These are phyloP conservation scores for Lepiota venenata DNA, from an alignment of 768 basidiomycete genomes.

Conservation along the genomic window DNA sequence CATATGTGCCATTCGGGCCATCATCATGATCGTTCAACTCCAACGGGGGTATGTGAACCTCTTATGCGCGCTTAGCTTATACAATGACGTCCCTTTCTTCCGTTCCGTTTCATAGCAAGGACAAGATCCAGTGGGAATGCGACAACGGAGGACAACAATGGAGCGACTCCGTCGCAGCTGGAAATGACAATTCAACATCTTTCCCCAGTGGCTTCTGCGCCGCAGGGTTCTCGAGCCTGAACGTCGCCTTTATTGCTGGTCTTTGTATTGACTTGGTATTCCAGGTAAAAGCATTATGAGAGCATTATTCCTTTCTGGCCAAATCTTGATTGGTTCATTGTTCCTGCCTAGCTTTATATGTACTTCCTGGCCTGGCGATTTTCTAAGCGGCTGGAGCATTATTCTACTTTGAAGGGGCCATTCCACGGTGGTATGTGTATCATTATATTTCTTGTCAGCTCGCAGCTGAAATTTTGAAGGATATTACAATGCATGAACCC, in stretches of 20 bases:
- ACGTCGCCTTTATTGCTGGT: slow-evolving; percentile 61
- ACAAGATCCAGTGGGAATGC: slow-evolving; percentile 73
- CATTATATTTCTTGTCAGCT: slow-evolving; percentile 16
- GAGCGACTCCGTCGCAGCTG: slow-evolving; percentile 40
- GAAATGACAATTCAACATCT: slow-evolving; percentile 35
- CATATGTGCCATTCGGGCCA: slow-evolving; percentile 58
- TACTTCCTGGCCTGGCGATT: slow-evolving; percentile 74
- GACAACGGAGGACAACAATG: slow-evolving; percentile 66
- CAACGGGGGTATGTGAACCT: slow-evolving; percentile 55
- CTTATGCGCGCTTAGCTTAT: slow-evolving; percentile 15
- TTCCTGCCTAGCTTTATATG: slow-evolving; percentile 61
- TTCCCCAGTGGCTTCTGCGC: slow-evolving; percentile 57
- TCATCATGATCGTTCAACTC: slow-evolving; percentile 72
- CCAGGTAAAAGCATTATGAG: slow-evolving; percentile 46
- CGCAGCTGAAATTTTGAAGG: slow-evolving; percentile 30
- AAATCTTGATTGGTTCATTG: slow-evolving; percentile 13
- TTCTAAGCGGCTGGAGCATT: slow-evolving; percentile 67
- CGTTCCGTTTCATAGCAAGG: slow-evolving; percentile 40
- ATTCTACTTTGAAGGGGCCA: slow-evolving; percentile 60
- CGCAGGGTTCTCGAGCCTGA: slow-evolving; percentile 55
- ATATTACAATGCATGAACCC: slow-evolving; percentile 52
- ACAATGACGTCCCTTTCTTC: slow-evolving; percentile 17
- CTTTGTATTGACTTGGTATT: slow-evolving; percentile 63
- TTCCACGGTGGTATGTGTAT: slow-evolving; percentile 49
- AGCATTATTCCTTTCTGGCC: slow-evolving; percentile 16